phyloP scores from a whole-genome alignment of 352 stramenopile genomes.

The Lagenidium giganteum region DNA sequence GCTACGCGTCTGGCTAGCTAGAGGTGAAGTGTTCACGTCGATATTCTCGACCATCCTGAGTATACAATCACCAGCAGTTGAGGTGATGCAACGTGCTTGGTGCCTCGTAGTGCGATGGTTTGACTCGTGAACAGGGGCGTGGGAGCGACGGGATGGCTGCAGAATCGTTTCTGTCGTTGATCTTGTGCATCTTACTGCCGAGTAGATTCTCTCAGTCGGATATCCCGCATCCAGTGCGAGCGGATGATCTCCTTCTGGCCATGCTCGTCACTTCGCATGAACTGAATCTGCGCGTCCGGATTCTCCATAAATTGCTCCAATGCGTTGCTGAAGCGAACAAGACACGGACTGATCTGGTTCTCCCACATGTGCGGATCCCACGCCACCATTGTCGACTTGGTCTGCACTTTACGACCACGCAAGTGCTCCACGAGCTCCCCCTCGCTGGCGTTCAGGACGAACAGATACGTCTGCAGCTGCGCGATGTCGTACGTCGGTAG shows the following conservation, averaged over 20 bases:
- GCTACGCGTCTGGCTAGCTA: no score
- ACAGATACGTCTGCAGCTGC: slow-evolving; percentile 73
- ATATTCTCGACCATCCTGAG: no score
- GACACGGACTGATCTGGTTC: slow-evolving; percentile 34
- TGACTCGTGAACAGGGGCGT: no score
- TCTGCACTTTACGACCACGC: slow-evolving; percentile 28
- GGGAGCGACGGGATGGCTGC: no score
- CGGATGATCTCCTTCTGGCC: slow-evolving; percentile 62
- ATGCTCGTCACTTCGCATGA: slow-evolving; percentile 26
- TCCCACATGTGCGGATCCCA: slow-evolving; percentile 58
- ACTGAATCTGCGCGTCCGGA: slow-evolving; percentile 28
- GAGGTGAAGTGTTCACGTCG: no score
- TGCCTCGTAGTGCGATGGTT: slow-evolving; percentile 51
- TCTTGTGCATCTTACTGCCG: no score
- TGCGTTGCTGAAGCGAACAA: slow-evolving; percentile 49
- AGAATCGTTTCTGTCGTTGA: no score
- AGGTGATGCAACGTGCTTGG: slow-evolving; percentile 40
- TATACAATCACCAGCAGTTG: no score
- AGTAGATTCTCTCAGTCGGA: no score
- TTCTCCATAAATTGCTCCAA: slow-evolving; percentile 60
- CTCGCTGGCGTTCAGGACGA: slow-evolving; percentile 41
- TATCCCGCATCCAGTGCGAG: slow-evolving; percentile 45
- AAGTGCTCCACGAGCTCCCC: slow-evolving; percentile 74
- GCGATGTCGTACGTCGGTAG: slow-evolving; percentile 65
- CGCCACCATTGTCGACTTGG: slow-evolving; percentile 47